Conservation (phyloP, 495 filamentous ascomycete genomes). For the Rhypophila decipiens region DNA sequence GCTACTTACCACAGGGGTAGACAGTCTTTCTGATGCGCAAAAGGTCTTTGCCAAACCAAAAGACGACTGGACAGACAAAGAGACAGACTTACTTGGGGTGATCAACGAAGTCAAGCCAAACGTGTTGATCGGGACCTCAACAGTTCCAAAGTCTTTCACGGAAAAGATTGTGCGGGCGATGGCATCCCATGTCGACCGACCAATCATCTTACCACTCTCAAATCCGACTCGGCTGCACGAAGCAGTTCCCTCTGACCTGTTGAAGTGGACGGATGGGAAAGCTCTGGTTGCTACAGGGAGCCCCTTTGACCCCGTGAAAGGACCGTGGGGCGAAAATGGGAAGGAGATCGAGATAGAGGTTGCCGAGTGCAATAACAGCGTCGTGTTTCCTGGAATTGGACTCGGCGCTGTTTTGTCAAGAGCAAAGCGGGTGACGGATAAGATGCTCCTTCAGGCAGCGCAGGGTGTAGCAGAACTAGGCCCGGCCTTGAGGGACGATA, state of each 20-base stretch:
- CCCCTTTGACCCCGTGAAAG: constrained; percentile 72
- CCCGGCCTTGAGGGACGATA: constrained; percentile 52
- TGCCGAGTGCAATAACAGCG: constrained; percentile 87
- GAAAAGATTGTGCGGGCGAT: constrained; percentile 69
- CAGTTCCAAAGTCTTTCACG: constrained; percentile 72
- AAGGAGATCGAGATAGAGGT: constrained; percentile 54
- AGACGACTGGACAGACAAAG: constrained; percentile 53
- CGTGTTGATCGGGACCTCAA: constrained; percentile 79
- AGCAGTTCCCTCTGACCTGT: constrained; percentile 70
- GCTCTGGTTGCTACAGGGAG: constrained; percentile 81
- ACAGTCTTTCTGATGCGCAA: constrained; percentile 56
- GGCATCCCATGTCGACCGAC: constrained; percentile 68
- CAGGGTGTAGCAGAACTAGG: constrained; percentile 64
- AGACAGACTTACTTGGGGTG: constrained; percentile 56
- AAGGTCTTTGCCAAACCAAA: constrained; percentile 58
- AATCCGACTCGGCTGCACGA: constrained; percentile 86
- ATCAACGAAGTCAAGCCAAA: constrained; percentile 71
- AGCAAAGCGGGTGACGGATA: constrained; percentile 56
- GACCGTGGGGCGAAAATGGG: constrained; percentile 49
- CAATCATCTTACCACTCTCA: constrained; percentile 77
- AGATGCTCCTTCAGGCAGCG: constrained; percentile 76
- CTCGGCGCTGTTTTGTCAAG: constrained; percentile 69
- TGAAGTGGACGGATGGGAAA: constrained; percentile 69
- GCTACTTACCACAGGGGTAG: constrained; percentile 54
- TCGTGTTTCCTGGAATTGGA: constrained; percentile 81